Evolutionary conservation across 148 eudicot genomes (phyloP), one percentile per base, ranked within the genome.

Genomic region (Linanthus parryae): DNA sequence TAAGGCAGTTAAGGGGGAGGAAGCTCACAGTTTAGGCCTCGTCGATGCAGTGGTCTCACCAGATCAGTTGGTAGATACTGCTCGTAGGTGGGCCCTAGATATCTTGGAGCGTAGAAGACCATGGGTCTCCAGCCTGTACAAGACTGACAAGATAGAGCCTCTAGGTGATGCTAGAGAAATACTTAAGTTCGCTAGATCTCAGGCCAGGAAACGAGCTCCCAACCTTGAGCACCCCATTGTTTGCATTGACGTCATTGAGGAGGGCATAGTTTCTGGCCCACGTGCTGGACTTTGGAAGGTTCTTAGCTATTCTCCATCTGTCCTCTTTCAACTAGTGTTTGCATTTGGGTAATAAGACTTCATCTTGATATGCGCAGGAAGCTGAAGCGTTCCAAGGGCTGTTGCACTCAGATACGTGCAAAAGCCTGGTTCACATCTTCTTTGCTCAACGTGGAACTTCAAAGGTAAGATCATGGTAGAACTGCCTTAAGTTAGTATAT

Each of bases 231-330:
- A 92, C 44, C 98, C 95, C 17, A 54, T 73, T 52, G 73, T 76
- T 75, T 92, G 95, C 78, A 81, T 87, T 65, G 96, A 87, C 59
- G 94, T 73, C 48, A 61, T 92, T 49, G 95, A 92, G 70, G 83
- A 81, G 73, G 98, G 98, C 53, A 68, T 87, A 59, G 86, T 77
- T 66, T 64, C 77, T 56, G 98, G 98, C 54, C 85, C 87, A 18
- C 94, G 94, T 54, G 83, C 94, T 57, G 98, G 98, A 41, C 75
- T 91, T 56, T 79, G 79, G 89, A 87, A 87, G 94, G 94, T 88
- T 23, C 10, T 36, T 4, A 40, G 28, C 58, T 35, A 27, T 21
- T 20, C 33, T 17, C 34, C 5, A 27, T 52, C 16, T 11, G 48
- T 20, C 3, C 35, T 3, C 23, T 34, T 36, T 5, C 24, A 21